Conservation (phyloP, 176 grass and related monocot genomes). For the Oryza coarctata region DNA sequence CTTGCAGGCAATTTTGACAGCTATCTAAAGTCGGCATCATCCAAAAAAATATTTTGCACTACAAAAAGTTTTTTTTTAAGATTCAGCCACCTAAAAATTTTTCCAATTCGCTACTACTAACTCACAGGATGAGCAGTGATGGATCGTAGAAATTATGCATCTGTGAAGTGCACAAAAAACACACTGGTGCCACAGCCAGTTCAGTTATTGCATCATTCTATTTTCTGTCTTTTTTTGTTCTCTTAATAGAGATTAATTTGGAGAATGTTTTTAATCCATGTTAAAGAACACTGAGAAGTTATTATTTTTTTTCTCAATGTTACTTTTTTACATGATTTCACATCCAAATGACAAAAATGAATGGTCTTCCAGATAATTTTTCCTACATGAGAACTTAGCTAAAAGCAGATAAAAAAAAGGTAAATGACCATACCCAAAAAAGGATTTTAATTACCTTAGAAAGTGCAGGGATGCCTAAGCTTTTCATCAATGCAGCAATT, state of each 20-base stretch:
- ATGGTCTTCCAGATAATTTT: not conserved
- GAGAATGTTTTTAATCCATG: not conserved
- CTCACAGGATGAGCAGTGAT: not conserved
- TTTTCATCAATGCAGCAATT: slow-evolving; percentile 64
- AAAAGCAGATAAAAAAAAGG: not conserved
- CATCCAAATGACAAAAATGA: not conserved
- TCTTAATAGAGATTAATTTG: not conserved
- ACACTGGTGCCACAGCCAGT: not conserved
- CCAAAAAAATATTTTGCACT: not conserved
- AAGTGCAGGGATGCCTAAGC: slow-evolving; percentile 74
- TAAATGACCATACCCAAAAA: not conserved
- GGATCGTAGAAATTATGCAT: not conserved
- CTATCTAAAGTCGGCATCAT: not conserved
- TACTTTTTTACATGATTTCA: slow-evolving; percentile 21
- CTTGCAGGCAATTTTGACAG: slow-evolving; percentile 12
- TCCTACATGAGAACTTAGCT: not conserved
- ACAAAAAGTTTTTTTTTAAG: not conserved
- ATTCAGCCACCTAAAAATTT: slow-evolving; percentile 1
- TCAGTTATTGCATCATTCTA: not conserved
- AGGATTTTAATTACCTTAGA: slow-evolving; percentile 70
- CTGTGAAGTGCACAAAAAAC: not conserved
- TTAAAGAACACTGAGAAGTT: not conserved
- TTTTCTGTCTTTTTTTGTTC: not conserved
- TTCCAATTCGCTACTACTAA: not conserved
- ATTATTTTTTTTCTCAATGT: not conserved